Base-by-base conservation (phyloP, 306 rosid species). In the Medicago arabica region DNA sequence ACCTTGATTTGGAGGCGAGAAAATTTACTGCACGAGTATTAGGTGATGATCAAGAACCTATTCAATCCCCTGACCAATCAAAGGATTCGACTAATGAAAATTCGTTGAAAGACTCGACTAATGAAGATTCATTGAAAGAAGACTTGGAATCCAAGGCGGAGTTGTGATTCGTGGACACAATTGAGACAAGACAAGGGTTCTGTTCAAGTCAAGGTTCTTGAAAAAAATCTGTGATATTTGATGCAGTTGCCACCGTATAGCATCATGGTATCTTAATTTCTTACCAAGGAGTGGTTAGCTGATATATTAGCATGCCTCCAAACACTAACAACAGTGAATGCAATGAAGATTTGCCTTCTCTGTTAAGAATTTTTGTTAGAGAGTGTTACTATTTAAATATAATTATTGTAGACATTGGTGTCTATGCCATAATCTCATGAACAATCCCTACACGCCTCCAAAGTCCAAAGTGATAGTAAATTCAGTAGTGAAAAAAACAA, bases 1-100 rank as follows among this genome's bases (percentile, higher is more conserved):
- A 90, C 78, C 98, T 96, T 36, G 99, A 96, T 81, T 79, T 57
- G 69, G 99, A 96, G 80, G 99, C 98, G 4, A 87, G 91, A 86
- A 78, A 72, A 78, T 89, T 96, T 83, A 96, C 99, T 23, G 87
- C 97, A 0, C 89, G 84, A 80, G 85, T 89, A 82, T 70, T 84
- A 61, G 97, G 97, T 9, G 98, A 92, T 16, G 89, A 89, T 77
- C 83, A 72, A 77, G 95, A 86, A 78, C 74, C 89, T 4, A 55
- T 63, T 6, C 79, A 71, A 81, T 34, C 85, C 66, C 83, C 89
- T 41, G 49, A 19, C 55, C 85, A 77, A 77, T 15, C 81, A 15
- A 82, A 78, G 59, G 79, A 72, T 50, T 66, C 80, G 16, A 21
- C 54, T 14, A 39, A 13, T 11, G 82, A 85, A 39, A 81, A 71